Evolutionary conservation across 148 eudicot species (phyloP).

Genomic region (Vaccinium macrocarpon): DNA sequence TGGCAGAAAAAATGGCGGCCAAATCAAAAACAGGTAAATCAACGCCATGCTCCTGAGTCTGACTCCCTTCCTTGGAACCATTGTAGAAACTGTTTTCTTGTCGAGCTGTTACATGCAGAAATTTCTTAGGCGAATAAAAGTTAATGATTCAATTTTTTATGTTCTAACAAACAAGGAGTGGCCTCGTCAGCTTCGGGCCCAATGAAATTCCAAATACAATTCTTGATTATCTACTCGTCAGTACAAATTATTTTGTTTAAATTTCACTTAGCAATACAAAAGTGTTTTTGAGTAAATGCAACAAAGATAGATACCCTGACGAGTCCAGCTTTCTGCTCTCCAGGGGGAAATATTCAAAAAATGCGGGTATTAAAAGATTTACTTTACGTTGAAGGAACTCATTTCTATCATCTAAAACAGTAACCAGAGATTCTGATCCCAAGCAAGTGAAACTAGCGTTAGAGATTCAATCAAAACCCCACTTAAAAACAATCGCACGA

Average conservation of each 20-base stretch:
- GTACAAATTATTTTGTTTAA: not conserved
- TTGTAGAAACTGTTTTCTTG: constrained; percentile 18
- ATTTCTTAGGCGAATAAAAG: not conserved
- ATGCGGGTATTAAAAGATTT: not conserved
- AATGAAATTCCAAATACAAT: not conserved
- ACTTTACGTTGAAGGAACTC: not conserved
- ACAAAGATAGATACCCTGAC: not conserved
- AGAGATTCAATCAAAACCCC: not conserved
- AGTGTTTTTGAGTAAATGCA: not conserved
- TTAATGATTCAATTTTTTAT: not conserved
- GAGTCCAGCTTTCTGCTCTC: not conserved
- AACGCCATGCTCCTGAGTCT: constrained; percentile 16
- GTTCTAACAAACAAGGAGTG: not conserved
- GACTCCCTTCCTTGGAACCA: constrained; percentile 10
- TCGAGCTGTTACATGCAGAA: constrained; percentile 11
- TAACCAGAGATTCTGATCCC: not conserved
- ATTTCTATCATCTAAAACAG: not conserved
- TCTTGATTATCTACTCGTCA: not conserved
- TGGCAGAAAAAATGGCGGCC: constrained; percentile 21
- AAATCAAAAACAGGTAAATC: constrained; percentile 28
- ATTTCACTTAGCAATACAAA: not conserved
- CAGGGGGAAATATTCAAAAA: not conserved
- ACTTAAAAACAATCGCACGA: not conserved
- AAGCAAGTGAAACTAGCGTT: not conserved
- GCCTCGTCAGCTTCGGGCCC: not conserved